These are phyloP conservation scores for Apiotrichum akiyoshidainum DNA, from an alignment of 1,284 basidiomycete species.

Conservation along the genomic window DNA sequence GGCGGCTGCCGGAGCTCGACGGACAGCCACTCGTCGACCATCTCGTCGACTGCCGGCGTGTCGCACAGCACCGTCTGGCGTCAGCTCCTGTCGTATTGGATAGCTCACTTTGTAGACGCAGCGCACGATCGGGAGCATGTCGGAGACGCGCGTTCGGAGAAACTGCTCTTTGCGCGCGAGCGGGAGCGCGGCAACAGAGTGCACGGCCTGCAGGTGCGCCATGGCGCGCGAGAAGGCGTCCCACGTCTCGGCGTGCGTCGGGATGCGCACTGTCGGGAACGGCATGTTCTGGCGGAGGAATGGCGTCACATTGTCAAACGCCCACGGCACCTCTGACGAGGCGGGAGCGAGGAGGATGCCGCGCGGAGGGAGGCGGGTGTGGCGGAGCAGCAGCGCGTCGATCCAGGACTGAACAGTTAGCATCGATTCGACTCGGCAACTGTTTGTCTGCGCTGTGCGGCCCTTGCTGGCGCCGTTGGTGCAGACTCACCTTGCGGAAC, in stretches of 20 bases:
- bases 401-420: slow-evolving; percentile 1
- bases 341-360: not conserved
- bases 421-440: no score
- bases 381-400: not conserved
- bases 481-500: slow-evolving; percentile 5
- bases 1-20: slow-evolving; percentile 8
- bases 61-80: slow-evolving; percentile 9
- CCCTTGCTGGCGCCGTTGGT: no score
- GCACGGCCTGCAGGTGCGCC: slow-evolving; percentile 1
- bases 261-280: slow-evolving; percentile 60
- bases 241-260: slow-evolving; percentile 58
- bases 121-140: slow-evolving; percentile 19
- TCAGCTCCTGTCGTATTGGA: not conserved
- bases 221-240: slow-evolving; percentile 49
- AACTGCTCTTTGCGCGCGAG: slow-evolving; percentile 8
- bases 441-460: no score
- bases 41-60: slow-evolving; percentile 8
- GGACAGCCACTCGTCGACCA: slow-evolving; percentile 22
- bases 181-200: not conserved
- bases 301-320: slow-evolving; percentile 60
- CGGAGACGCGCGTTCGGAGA: not conserved
- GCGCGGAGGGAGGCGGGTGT: not conserved
- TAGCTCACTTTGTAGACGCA: slow-evolving; percentile 23
- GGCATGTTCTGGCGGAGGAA: slow-evolving; percentile 71
- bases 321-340: slow-evolving; percentile 6